phyloP scores from a whole-genome alignment of 2,329 filamentous ascomycete genomes.

The Kalaharituber pfeilii region DNA sequence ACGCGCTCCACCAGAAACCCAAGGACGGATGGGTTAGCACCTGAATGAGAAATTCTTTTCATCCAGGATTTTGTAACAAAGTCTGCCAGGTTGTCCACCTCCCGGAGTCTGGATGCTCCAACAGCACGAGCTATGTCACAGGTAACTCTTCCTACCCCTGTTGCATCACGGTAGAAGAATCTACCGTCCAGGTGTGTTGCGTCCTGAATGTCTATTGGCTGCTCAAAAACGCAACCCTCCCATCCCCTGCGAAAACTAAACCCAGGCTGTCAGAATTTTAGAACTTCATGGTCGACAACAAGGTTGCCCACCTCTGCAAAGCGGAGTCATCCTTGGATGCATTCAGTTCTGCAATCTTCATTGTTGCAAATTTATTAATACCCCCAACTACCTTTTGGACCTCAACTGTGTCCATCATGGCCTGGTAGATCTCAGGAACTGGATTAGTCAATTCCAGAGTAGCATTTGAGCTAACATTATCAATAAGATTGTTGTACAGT shows the following conservation, averaged over 20 bases:
- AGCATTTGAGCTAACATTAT: neutral
- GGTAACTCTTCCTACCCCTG: neutral
- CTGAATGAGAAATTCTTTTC: neutral
- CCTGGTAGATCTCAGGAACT: neutral
- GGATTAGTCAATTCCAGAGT: neutral
- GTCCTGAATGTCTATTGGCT: neutral
- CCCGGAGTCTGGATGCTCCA: neutral
- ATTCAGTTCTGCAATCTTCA: neutral
- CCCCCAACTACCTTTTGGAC: neutral
- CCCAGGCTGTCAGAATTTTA: neutral
- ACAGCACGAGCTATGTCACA: neutral
- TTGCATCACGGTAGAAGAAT: neutral
- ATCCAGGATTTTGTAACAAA: neutral
- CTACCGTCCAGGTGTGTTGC: neutral
- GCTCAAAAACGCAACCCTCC: neutral
- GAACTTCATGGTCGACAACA: neutral
- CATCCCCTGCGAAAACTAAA: neutral
- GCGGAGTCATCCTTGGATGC: neutral
- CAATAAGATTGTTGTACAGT: neutral
- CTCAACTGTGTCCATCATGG: neutral
- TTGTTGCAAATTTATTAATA: neutral
- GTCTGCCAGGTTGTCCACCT: neutral
- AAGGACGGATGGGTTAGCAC: neutral
- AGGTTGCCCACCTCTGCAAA: neutral
- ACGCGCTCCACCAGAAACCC: neutral